phyloP scores from a whole-genome alignment of 2,329 filamentous ascomycete genomes.

The Paecilomyces variotii region DNA sequence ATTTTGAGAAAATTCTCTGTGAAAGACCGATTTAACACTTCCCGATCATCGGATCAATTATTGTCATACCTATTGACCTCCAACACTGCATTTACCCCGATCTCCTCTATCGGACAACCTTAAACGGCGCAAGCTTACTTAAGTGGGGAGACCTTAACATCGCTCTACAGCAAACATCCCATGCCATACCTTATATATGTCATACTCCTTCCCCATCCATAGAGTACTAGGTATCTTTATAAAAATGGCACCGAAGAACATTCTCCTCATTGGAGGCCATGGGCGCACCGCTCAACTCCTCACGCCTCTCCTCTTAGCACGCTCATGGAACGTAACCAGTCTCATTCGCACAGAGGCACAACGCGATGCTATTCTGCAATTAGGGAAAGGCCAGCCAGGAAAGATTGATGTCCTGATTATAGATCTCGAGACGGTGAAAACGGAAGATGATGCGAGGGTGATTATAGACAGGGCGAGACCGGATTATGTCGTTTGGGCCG shows the following conservation, averaged over 20 bases:
- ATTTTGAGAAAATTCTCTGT: too few species aligned
- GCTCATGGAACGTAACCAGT: neutral
- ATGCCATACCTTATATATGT: neutral
- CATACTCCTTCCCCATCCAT: too few species aligned
- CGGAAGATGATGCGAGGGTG: neutral
- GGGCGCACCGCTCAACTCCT: slow-evolving; percentile 1
- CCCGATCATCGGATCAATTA: too few species aligned
- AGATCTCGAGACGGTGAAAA: neutral
- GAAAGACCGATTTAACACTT: too few species aligned
- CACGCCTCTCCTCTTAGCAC: neutral
- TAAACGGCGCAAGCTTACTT: neutral
- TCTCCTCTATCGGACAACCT: neutral
- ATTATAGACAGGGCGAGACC: neutral
- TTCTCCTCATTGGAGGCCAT: slow-evolving; percentile 2
- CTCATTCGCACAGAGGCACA: neutral
- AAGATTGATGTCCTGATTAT: neutral
- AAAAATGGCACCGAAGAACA: neutral
- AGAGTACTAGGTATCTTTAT: neutral
- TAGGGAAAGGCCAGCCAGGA: neutral
- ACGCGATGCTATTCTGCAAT: neutral
- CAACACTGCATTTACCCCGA: neutral
- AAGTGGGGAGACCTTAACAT: neutral
- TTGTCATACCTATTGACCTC: neutral
- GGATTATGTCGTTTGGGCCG: slow-evolving; percentile 2
- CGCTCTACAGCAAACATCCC: neutral